phyloP scores from a whole-genome alignment of 306 rosid genomes.

The Cucumis melo region DNA sequence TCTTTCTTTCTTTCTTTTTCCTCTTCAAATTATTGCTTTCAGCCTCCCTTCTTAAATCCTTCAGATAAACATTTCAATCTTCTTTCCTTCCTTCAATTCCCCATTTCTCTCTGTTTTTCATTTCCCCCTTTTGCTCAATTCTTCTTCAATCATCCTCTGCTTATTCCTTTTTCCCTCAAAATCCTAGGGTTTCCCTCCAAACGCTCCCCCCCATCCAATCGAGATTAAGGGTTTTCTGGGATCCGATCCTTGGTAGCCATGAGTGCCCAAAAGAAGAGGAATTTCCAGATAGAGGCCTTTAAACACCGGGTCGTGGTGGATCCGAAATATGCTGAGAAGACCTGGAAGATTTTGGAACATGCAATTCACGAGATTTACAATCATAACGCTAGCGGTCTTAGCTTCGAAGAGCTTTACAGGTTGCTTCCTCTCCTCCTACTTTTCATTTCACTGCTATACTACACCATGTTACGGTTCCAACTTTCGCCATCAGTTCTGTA shows the following conservation, averaged over 20 bases:
- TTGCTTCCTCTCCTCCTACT: constrained; percentile 12
- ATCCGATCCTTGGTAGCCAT: constrained; percentile 23
- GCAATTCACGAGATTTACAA: constrained; percentile 84
- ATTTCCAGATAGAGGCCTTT: constrained; percentile 92
- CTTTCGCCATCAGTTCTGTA: not conserved
- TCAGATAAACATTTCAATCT: not conserved
- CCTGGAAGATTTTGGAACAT: constrained; percentile 80
- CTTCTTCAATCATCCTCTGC: not conserved
- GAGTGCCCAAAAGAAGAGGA: constrained; percentile 89
- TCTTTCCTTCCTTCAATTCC: not conserved
- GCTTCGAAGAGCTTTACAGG: constrained; percentile 97
- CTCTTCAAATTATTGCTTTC: constrained; percentile 1
- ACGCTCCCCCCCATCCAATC: not conserved
- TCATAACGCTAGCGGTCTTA: constrained; percentile 93
- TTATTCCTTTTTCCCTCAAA: not conserved
- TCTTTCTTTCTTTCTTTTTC: not conserved
- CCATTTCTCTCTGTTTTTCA: not conserved
- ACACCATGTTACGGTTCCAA: not conserved
- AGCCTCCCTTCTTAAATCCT: not conserved
- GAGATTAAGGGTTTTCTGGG: not conserved
- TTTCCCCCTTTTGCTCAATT: not conserved
- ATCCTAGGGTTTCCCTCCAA: not conserved
- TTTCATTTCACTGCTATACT: not conserved
- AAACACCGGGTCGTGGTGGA: constrained; percentile 90
- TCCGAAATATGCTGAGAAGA: constrained; percentile 89